phyloP scores from a whole-genome alignment of 805 yeast species.

The Ogataea neopini region DNA sequence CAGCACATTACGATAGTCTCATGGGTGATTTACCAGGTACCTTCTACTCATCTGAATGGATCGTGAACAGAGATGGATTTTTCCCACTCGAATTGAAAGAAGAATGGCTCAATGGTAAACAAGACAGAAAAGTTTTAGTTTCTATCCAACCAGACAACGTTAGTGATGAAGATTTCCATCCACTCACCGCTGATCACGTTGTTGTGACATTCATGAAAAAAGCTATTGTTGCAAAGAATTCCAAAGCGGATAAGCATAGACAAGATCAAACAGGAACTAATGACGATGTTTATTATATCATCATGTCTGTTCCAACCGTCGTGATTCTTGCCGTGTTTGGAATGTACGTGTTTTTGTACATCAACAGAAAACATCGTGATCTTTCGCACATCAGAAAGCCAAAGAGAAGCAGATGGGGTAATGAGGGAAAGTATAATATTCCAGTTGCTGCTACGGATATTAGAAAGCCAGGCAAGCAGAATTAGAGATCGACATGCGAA shows the following conservation, averaged over 20 bases:
- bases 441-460: slow-evolving; percentile 32
- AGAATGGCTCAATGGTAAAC: slow-evolving; percentile 62
- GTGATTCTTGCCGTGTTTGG: slow-evolving; percentile 59
- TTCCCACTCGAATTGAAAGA: slow-evolving; percentile 60
- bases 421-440: slow-evolving; percentile 31
- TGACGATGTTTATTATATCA: slow-evolving; percentile 53
- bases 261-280: slow-evolving; percentile 43
- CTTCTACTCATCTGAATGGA: slow-evolving; percentile 75
- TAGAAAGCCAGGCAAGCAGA: slow-evolving; percentile 29
- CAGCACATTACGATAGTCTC: slow-evolving; percentile 11
- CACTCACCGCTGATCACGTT: slow-evolving; percentile 43
- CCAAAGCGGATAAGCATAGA: slow-evolving; percentile 33
- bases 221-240: slow-evolving; percentile 52
- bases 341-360: slow-evolving; percentile 63
- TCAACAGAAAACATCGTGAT: slow-evolving; percentile 59
- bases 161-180: slow-evolving; percentile 64
- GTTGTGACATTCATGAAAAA: slow-evolving; percentile 51
- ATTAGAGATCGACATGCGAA: neutral
- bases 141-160: slow-evolving; percentile 74
- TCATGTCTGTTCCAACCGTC: slow-evolving; percentile 66
- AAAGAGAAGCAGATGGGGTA: slow-evolving; percentile 37
- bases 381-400: slow-evolving; percentile 45
- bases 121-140: slow-evolving; percentile 56
- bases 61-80: slow-evolving; percentile 58
- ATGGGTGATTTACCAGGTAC: slow-evolving; percentile 38